A percentile compares a stretch with the other conserved stretches of the same genome.
These are phyloP conservation scores for Cicer pinnatifidum DNA, from an alignment of 306 rosid genomes.

Conservation along the genomic window DNA sequence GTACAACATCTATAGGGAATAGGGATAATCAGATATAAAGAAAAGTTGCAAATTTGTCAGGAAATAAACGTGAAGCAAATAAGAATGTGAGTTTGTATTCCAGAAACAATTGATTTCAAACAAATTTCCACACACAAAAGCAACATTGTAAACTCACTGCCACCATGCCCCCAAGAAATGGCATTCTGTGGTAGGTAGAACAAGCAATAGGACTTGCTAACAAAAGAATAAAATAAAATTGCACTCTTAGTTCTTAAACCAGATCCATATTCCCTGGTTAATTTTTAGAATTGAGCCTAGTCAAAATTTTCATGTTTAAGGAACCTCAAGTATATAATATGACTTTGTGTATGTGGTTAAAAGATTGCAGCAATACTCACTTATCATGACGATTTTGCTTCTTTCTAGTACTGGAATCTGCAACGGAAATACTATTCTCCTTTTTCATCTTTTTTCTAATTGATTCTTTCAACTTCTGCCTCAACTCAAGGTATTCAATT, in stretches of 20 bases:
- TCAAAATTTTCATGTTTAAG: slow-evolving; percentile 10
- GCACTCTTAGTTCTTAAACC: slow-evolving; percentile 6
- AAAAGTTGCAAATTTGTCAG: background rate
- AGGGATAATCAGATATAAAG: background rate
- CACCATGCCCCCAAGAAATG: background rate
- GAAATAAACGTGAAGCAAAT: slow-evolving; percentile 17
- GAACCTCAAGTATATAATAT: background rate
- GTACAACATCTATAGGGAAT: background rate
- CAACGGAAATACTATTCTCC: slow-evolving; percentile 53
- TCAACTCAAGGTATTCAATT: slow-evolving; percentile 69
- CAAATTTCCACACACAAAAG: background rate
- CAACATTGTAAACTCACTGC: background rate
- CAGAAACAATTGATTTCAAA: slow-evolving; percentile 10
- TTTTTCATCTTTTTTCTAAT: slow-evolving; percentile 62
- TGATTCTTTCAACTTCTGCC: slow-evolving; percentile 73
- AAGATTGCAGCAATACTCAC: slow-evolving; percentile 55
- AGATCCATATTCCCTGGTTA: background rate
- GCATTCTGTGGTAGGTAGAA: background rate
- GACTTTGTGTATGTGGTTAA: background rate
- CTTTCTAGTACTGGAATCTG: slow-evolving; percentile 51
- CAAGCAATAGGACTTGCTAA: background rate
- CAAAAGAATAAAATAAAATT: background rate
- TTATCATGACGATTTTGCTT: slow-evolving; percentile 69
- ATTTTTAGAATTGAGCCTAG: background rate
- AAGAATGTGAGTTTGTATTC: slow-evolving; percentile 4